phyloP scores from a whole-genome alignment of 1,284 basidiomycete species.

The Cutaneotrichosporon sp. region DNA sequence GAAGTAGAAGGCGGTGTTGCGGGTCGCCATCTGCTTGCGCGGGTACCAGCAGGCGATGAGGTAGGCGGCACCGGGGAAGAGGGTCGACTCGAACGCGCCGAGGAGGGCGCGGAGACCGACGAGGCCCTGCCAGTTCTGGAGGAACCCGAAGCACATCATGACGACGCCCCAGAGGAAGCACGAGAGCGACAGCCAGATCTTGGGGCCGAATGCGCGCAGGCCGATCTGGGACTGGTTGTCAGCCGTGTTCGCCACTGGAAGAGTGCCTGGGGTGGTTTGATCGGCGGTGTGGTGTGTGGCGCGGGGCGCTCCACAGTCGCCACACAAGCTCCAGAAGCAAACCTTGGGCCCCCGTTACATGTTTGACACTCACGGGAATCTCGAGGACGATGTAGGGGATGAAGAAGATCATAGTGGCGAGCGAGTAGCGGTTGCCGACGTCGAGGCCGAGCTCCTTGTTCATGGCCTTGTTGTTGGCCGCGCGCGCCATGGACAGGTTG shows the following conservation, averaged over 20 bases:
- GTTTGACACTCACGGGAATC: conserved; percentile 26
- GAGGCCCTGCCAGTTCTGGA: conserved; percentile 36
- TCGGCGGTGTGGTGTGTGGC: too few species aligned
- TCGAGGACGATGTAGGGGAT: conserved; percentile 53
- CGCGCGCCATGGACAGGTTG: conserved; percentile 45
- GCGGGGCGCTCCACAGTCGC: too few species aligned
- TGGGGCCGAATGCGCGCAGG: conserved; percentile 28
- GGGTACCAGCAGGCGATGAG: conserved; percentile 29
- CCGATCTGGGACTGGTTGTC: conserved; percentile 32
- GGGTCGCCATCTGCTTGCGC: conserved; percentile 18
- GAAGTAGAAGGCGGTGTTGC: conserved; percentile 26
- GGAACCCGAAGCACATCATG: conserved; percentile 37
- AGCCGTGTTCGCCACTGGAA: neutral
- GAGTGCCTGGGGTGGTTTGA: neutral
- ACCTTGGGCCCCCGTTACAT: too few species aligned
- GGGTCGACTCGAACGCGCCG: conserved; percentile 33
- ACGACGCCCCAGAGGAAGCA: conserved; percentile 48
- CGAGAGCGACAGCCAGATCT: conserved; percentile 20
- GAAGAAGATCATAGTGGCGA: conserved; percentile 49
- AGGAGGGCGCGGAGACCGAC: conserved; percentile 26
- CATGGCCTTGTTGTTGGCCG: conserved; percentile 28
- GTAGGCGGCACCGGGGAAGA: conserved; percentile 30
- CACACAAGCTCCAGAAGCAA: too few species aligned
- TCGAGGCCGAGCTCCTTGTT: conserved; percentile 30
- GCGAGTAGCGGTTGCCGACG: conserved; percentile 50